Conservation (phyloP, 2,329 filamentous ascomycete species). For the Didymella arachidicola region DNA sequence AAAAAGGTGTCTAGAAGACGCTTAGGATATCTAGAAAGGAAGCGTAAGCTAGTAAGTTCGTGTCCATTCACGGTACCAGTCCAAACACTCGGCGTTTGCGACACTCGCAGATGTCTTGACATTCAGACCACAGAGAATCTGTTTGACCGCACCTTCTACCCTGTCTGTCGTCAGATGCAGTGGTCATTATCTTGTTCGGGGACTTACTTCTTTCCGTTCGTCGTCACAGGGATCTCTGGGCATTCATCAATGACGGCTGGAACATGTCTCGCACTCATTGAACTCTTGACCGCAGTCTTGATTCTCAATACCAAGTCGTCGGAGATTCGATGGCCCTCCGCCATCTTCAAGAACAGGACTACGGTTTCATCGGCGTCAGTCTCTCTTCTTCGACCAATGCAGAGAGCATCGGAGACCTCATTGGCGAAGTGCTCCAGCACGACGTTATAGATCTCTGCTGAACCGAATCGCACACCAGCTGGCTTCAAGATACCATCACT, state of each 20-base stretch:
- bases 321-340: constrained; percentile 63
- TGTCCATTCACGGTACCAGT: constrained; percentile 84
- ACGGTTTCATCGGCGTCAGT: constrained; percentile 85
- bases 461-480: constrained; percentile 88
- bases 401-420: constrained; percentile 85
- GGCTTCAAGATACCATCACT: constrained; percentile 95
- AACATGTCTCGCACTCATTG: constrained; percentile 89
- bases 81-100: constrained; percentile 86
- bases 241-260: constrained; percentile 83
- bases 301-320: constrained; percentile 69
- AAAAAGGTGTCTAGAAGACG: no score
- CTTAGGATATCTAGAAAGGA: no score
- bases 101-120: constrained; percentile 92
- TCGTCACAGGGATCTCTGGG: constrained; percentile 86
- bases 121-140: constrained; percentile 86
- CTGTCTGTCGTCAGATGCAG: constrained; percentile 52
- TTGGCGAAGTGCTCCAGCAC: constrained; percentile 80
- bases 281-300: constrained; percentile 72
- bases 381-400: constrained; percentile 77
- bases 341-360: constrained; percentile 85
- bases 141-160: constrained; percentile 95
- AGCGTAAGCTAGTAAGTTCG: constrained; percentile 28
- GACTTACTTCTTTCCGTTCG: constrained; percentile 92
- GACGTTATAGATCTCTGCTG: constrained; percentile 96
- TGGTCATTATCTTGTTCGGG: neutral